Evolutionary conservation across 352 stramenopile species (phyloP).

Genomic region (Phytophthora capsici): DNA sequence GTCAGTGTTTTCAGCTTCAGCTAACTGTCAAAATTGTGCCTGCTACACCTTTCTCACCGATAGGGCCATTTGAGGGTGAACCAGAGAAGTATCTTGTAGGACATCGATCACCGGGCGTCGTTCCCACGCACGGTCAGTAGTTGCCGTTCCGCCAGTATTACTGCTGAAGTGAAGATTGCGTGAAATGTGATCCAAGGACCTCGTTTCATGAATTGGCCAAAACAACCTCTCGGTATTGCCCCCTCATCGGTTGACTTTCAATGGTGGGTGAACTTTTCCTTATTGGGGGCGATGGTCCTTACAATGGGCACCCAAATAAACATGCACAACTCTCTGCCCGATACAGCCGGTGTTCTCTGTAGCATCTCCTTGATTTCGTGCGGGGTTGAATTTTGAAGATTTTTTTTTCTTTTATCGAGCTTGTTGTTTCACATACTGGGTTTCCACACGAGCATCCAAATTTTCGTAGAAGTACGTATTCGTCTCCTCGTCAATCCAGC

Average conservation of each 20-base stretch:
- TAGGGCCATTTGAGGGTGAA: no score
- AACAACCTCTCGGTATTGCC: slow-evolving; percentile 2
- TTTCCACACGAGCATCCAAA: not conserved
- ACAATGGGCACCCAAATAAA: slow-evolving; percentile 14
- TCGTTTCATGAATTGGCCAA: slow-evolving; percentile 11
- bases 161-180: slow-evolving; percentile 21
- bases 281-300: slow-evolving; percentile 2
- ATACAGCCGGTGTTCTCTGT: not conserved
- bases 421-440: slow-evolving; percentile 2
- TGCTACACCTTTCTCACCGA: no score
- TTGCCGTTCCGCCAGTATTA: slow-evolving; percentile 2
- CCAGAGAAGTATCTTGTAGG: slow-evolving; percentile 17
- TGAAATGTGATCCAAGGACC: slow-evolving; percentile 15
- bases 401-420: not conserved
- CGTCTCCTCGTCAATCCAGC: not conserved
- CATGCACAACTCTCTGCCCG: slow-evolving; percentile 4
- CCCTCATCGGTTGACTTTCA: no score
- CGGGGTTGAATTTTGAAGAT: not conserved
- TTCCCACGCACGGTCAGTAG: slow-evolving; percentile 7
- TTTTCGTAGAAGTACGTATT: slow-evolving; percentile 17
- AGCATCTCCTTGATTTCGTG: not conserved
- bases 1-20: no score
- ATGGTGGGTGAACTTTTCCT: slow-evolving; percentile 5
- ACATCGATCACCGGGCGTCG: slow-evolving; percentile 9
- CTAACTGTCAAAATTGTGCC: no score